Percentiles rank a stretch among this genome's conserved stretches.
These are phyloP conservation scores for Eimeria mitis DNA, from an alignment of 169 alveolate genomes.

Conservation along the genomic window DNA sequence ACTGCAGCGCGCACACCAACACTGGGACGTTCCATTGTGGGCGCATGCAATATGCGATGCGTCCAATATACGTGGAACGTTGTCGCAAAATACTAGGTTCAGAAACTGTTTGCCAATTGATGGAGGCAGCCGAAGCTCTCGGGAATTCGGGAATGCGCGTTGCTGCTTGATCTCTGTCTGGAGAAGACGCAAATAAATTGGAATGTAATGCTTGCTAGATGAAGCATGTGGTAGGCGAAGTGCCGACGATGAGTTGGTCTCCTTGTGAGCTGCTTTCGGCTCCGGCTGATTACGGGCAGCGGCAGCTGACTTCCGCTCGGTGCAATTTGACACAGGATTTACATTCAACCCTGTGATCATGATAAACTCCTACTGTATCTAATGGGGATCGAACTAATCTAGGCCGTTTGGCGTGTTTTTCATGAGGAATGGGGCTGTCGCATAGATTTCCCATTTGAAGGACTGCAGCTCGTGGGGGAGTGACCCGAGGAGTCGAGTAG, in stretches of 20 bases:
- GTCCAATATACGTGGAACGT: background rate
- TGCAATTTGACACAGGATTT: background rate
- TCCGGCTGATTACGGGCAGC: background rate
- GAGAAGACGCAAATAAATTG: background rate
- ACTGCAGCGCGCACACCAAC: slow-evolving; percentile 10
- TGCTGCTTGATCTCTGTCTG: background rate
- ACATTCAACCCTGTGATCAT: background rate
- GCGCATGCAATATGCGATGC: background rate
- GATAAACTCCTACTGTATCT: background rate
- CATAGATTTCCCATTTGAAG: background rate
- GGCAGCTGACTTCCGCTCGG: background rate
- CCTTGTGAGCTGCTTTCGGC: background rate
- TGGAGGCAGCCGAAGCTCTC: background rate
- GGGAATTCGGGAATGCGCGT: background rate
- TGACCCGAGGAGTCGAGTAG: background rate
- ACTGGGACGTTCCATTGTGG: background rate
- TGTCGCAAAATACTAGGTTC: background rate
- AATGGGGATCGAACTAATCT: background rate
- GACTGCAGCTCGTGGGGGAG: background rate
- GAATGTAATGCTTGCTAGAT: background rate
- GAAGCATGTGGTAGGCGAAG: background rate
- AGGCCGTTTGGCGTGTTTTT: background rate
- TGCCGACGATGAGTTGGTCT: background rate
- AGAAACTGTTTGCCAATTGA: background rate
- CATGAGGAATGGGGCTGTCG: background rate